Percentiles rank a stretch among this genome's conserved stretches.
Conservation (phyloP, 2,329 filamentous ascomycete genomes). For the Elsinoe arachidis region DNA sequence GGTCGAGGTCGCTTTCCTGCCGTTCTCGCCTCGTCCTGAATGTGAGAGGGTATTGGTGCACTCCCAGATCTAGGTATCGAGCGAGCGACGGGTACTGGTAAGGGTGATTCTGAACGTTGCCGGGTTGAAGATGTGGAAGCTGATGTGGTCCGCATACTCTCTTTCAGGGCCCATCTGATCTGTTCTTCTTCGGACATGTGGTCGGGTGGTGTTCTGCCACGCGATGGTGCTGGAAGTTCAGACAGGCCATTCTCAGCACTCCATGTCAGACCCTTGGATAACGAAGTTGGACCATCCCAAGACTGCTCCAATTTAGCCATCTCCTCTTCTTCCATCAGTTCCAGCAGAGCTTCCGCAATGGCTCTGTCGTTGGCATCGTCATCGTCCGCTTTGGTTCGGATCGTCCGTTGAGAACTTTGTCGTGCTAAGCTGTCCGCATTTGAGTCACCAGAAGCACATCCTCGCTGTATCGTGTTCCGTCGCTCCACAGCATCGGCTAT, state of each 20-base stretch:
- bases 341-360: conserved; percentile 76
- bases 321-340: conserved; percentile 75
- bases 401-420: conserved; percentile 62
- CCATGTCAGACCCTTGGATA: conserved; percentile 38
- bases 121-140: not conserved
- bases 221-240: conserved; percentile 6
- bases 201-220: conserved; percentile 8
- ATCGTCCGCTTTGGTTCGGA: conserved; percentile 75
- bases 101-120: not conserved
- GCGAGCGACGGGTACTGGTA: not conserved
- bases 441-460: conserved; percentile 65
- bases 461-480: conserved; percentile 57
- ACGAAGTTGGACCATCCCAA: conserved; percentile 42
- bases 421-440: conserved; percentile 58
- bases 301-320: conserved; percentile 37
- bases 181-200: conserved; percentile 28
- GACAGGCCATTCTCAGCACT: conserved; percentile 30
- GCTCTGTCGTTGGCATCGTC: conserved; percentile 82
- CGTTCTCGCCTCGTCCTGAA: not conserved
- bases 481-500: conserved; percentile 62
- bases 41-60: conserved; percentile 8
- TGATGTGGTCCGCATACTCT: conserved; percentile 20
- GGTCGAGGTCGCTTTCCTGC: not conserved
- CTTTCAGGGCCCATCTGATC: conserved; percentile 29
- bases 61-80: conserved; percentile 3